Evolutionary conservation across 2,329 filamentous ascomycete genomes (phyloP).

Genomic region (Thelonectria discophora): DNA sequence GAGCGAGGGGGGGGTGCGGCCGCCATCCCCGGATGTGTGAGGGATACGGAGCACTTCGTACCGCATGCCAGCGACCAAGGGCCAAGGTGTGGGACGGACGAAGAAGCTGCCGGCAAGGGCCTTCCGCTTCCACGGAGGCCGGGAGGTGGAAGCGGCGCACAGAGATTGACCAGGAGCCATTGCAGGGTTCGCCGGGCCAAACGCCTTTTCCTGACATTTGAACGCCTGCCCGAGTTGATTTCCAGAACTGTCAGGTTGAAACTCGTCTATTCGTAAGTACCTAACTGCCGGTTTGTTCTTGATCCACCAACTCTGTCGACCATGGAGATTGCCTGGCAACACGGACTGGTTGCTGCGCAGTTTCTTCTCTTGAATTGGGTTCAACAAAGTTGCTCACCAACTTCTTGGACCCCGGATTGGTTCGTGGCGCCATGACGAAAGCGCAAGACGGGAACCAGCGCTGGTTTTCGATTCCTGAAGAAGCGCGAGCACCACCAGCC

Average conservation of each 20-base stretch:
- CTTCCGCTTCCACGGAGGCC: conserved; percentile 45
- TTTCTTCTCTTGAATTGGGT: conserved; percentile 6
- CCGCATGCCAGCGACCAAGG: conserved; percentile 21
- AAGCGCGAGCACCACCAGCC: conserved; percentile 6
- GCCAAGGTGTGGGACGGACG: conserved; percentile 29
- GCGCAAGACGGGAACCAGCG: neutral
- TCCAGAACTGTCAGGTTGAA: conserved; percentile 33
- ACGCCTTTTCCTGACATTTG: conserved; percentile 18
- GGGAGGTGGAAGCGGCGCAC: conserved; percentile 32
- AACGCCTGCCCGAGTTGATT: conserved; percentile 31
- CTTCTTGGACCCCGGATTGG: conserved; percentile 2
- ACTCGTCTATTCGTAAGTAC: conserved; percentile 32
- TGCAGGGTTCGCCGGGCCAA: conserved; percentile 31
- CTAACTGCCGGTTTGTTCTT: conserved; percentile 37
- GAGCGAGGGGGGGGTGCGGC: conserved; percentile 30
- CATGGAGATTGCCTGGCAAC: conserved; percentile 29
- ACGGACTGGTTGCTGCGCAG: conserved; percentile 28
- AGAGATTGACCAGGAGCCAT: conserved; percentile 34
- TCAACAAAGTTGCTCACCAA: conserved; percentile 4
- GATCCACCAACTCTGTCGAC: conserved; percentile 27
- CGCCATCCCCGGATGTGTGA: conserved; percentile 41
- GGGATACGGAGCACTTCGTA: conserved; percentile 26
- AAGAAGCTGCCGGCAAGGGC: conserved; percentile 41
- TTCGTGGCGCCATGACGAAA: neutral
- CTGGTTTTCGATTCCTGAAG: conserved; percentile 11